Conservation (phyloP, 345 rosid genomes). For the Murraya koenigii region DNA sequence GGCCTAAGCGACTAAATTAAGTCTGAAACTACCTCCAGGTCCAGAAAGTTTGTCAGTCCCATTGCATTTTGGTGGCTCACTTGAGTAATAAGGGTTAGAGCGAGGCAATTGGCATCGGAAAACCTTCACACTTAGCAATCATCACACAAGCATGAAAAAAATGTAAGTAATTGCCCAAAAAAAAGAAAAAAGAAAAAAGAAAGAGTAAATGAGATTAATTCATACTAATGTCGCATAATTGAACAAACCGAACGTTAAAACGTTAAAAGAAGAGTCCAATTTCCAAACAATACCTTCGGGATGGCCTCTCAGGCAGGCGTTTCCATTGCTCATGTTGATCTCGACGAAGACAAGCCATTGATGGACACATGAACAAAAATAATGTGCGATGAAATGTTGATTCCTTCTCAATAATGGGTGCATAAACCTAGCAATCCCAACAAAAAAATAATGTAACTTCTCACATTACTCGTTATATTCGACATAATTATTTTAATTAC, state of each 20-base stretch:
- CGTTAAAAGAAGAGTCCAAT: not conserved
- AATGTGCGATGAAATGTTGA: constrained; percentile 77
- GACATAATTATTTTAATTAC: not conserved
- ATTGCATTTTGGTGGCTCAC: constrained; percentile 56
- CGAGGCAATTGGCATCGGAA: constrained; percentile 81
- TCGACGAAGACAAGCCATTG: constrained; percentile 82
- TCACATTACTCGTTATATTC: no score
- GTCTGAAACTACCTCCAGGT: constrained; percentile 55
- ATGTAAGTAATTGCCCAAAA: not conserved
- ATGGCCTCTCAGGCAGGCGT: constrained; percentile 46
- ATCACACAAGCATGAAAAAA: constrained; percentile 15
- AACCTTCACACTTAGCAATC: constrained; percentile 66
- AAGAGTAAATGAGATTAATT: not conserved
- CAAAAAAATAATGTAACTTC: not conserved
- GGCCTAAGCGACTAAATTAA: not conserved
- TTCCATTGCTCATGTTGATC: constrained; percentile 97
- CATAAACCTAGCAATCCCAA: constrained; percentile 57
- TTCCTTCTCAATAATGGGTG: constrained; percentile 60
- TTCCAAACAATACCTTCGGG: constrained; percentile 53
- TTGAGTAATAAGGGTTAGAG: constrained; percentile 67
- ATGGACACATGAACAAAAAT: constrained; percentile 77
- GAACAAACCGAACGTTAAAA: not conserved
- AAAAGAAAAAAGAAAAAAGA: no score
- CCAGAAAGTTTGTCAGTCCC: constrained; percentile 53
- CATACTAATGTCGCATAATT: not conserved